Evolutionary conservation across 1,139 yeast genomes (phyloP), one percentile per base, ranked within the genome.

Genomic region (Debaryomycetaceae sp.): DNA sequence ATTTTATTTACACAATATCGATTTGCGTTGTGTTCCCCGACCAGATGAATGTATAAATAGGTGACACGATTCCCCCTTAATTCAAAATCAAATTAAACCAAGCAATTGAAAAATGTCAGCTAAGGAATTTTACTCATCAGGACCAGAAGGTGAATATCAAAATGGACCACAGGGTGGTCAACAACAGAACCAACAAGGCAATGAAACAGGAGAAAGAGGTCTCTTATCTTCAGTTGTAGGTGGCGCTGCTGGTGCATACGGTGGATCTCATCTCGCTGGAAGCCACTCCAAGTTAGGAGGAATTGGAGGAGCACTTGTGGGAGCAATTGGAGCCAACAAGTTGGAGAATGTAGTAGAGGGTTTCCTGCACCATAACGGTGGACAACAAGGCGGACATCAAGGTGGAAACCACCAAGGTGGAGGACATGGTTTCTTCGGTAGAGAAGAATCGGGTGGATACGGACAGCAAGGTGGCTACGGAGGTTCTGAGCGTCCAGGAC

Each of bases 281-380:
- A 56, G 63, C 39, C 83, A 79, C 61, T 66, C 77, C 15, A 73
- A 70, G 15, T 52, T 79, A 31, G 81, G 81, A 40, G 72, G 76
- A 37, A 61, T 79, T 42, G 73, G 72, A 17, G 87, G 87, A 56
- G 83, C 80, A 31, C 51, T 81, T 52, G 77, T 73, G 31, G 85
- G 87, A 54, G 85, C 84, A 26, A 51, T 78, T 48, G 73, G 73
- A 36, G 85, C 81, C 39, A 73, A 77, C 65, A 73, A 78, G 62
- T 51, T 71, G 34, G 81, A 75, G 52, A 70, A 79, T 56, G 53
- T 47, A 31, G 50, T 52, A 38, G 66, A 67, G 49, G 31, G 31
- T 16, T 34, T 32, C 34, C 22, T 13, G 22, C 57, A 55, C 38
- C 52, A 45, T 39, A 42, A 48, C 33, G 42, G 52, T 18, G 38